phyloP scores from a whole-genome alignment of 1,284 basidiomycete genomes.

The Rhodotorula glutinis region DNA sequence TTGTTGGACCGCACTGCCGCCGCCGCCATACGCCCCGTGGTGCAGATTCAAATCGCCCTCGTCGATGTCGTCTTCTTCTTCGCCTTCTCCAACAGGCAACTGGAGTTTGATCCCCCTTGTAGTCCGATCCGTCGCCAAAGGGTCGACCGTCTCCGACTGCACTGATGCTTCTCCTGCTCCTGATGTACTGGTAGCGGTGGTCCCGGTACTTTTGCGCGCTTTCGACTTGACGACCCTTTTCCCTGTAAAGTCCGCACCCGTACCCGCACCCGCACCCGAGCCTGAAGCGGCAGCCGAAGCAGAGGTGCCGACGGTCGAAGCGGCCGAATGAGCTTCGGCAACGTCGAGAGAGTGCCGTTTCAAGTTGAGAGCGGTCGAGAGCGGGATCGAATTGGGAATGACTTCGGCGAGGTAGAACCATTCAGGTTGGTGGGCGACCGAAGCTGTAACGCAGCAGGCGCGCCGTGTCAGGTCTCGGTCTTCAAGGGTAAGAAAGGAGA shows the following conservation, averaged over 20 bases:
- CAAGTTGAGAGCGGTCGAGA: conserved; percentile 4
- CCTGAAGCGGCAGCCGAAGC: neutral
- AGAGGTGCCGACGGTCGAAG: conserved; percentile 3
- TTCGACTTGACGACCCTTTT: too few species aligned
- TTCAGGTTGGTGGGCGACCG: conserved; percentile 7
- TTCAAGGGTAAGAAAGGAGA: too few species aligned
- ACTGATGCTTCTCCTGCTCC: too few species aligned
- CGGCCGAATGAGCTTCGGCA: neutral
- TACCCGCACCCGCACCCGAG: too few species aligned
- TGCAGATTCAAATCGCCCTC: too few species aligned
- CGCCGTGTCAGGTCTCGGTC: too few species aligned
- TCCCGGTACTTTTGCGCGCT: too few species aligned
- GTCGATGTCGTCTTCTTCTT: conserved; percentile 7
- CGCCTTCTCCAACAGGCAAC: conserved; percentile 11
- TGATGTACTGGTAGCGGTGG: neutral
- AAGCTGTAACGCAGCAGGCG: too few species aligned
- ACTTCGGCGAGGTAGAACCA: conserved; percentile 36
- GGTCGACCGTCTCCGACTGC: too few species aligned
- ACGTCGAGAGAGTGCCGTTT: conserved; percentile 16
- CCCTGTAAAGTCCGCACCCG: too few species aligned
- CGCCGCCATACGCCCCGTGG: too few species aligned
- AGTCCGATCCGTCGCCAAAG: neutral
- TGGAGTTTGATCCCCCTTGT: conserved; percentile 23
- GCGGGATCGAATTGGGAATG: conserved; percentile 16
- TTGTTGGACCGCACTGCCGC: too few species aligned